Percentiles rank a stretch among this genome's conserved stretches.
These are phyloP conservation scores for Ambispora gerdemannii DNA, from an alignment of 192 early-diverging fungal species.

Conservation along the genomic window DNA sequence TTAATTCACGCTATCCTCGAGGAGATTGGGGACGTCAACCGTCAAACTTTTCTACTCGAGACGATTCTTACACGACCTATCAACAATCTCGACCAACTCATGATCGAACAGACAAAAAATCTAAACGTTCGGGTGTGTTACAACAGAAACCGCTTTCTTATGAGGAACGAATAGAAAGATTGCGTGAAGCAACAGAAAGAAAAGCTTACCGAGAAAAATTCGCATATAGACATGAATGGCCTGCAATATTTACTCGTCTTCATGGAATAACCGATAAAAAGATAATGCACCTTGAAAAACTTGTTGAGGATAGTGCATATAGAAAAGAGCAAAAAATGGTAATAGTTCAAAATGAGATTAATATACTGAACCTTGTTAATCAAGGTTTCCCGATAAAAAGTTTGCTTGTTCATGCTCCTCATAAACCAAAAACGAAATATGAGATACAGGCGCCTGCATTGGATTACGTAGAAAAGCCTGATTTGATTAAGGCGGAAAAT, in stretches of 20 bases:
- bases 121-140: not conserved
- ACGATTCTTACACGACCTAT: too few species aligned
- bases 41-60: too few species aligned
- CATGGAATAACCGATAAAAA: conserved; percentile 27
- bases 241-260: conserved; percentile 8
- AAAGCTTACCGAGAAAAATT: not conserved
- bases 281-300: conserved; percentile 33
- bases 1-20: too few species aligned
- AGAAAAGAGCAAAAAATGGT: conserved; percentile 25
- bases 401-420: conserved; percentile 30
- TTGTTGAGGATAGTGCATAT: conserved; percentile 36
- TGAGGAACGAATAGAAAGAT: not conserved
- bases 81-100: too few species aligned
- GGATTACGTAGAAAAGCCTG: conserved; percentile 24
- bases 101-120: not conserved
- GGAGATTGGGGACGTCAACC: too few species aligned
- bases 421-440: conserved; percentile 2
- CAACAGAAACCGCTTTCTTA: not conserved
- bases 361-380: conserved; percentile 30
- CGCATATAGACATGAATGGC: conserved; percentile 1
- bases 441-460: conserved; percentile 32
- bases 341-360: conserved; percentile 37
- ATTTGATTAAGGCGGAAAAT: conserved; percentile 28
- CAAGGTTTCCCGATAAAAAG: conserved; percentile 21
- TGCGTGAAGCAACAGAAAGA: not conserved